Conservation (phyloP, 148 eudicot genomes). For the Rhododendron ferrugineum region DNA sequence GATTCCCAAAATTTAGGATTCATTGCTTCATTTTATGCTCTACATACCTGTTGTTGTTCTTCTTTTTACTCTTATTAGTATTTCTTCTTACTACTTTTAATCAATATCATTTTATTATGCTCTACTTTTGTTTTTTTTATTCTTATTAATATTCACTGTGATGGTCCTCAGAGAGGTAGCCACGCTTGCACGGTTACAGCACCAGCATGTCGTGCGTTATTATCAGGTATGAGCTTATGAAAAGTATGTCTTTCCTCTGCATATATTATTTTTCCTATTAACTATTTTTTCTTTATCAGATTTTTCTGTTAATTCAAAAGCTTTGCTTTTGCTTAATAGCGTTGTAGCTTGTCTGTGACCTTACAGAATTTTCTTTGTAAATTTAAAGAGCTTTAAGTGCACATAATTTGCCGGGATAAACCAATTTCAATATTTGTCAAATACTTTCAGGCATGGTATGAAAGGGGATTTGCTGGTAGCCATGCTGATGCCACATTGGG, state of each 20-base stretch:
- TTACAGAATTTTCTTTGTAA: neutral
- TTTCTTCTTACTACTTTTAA: neutral
- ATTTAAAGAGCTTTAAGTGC: neutral
- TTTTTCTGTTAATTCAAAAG: neutral
- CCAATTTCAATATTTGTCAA: conserved; percentile 4
- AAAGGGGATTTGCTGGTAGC: conserved; percentile 57
- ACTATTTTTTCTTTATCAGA: neutral
- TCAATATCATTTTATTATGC: neutral
- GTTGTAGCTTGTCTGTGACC: neutral
- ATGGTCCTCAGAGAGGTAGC: conserved; percentile 75
- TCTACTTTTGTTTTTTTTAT: neutral
- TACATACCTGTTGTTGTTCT: neutral
- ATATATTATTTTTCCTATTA: neutral
- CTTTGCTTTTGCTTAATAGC: neutral
- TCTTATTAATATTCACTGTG: neutral
- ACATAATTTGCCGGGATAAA: neutral
- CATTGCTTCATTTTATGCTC: neutral
- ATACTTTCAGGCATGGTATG: conserved; percentile 89
- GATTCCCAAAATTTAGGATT: neutral
- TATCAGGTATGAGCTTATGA: conserved; percentile 60
- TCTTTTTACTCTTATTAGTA: neutral
- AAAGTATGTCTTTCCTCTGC: conserved; percentile 6
- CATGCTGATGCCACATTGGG: conserved; percentile 51
- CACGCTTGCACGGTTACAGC: conserved; percentile 95
- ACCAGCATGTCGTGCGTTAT: conserved; percentile 95